A percentile compares a stretch with the other conserved stretches of the same genome.
Conservation (phyloP, 1,139 yeast genomes). For the Diutina ranongensis region DNA sequence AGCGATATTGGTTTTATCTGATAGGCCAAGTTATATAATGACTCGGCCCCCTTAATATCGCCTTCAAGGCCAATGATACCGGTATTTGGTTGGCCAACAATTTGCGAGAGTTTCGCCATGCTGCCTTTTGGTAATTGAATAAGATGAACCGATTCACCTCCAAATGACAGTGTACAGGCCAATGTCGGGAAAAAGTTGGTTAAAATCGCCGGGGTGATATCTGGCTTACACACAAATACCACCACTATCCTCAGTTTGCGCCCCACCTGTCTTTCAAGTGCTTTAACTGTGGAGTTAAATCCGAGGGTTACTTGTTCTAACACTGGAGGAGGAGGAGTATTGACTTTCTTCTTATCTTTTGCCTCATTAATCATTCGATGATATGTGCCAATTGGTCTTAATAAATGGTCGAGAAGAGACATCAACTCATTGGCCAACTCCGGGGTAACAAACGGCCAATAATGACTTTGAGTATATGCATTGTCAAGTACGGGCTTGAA, state of each 20-base stretch:
- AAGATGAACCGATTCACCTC: constrained; percentile 28
- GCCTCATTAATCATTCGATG: constrained; percentile 10
- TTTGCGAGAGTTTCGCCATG: constrained; percentile 22
- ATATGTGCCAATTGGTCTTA: constrained; percentile 27
- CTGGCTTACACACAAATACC: constrained; percentile 44
- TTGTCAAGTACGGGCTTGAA: constrained; percentile 52
- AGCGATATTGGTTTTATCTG: constrained; percentile 27
- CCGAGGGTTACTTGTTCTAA: constrained; percentile 27
- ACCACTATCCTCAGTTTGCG: constrained; percentile 11
- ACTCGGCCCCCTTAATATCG: constrained; percentile 15
- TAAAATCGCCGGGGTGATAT: constrained; percentile 36
- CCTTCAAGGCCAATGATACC: constrained; percentile 21
- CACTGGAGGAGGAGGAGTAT: constrained; percentile 12
- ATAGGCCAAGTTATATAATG: constrained; percentile 22
- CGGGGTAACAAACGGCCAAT: constrained; percentile 42
- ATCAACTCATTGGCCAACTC: constrained; percentile 25
- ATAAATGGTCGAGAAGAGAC: constrained; percentile 26
- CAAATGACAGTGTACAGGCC: constrained; percentile 31
- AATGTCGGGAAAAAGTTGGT: constrained; percentile 43
- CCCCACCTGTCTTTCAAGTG: constrained; percentile 37
- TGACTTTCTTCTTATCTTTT: constrained; percentile 7
- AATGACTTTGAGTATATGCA: constrained; percentile 38
- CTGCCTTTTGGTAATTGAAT: constrained; percentile 44
- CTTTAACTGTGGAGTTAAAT: constrained; percentile 41
- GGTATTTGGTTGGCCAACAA: constrained; percentile 17